A percentile compares a stretch with the other conserved stretches of the same genome.
Evolutionary conservation across 2,329 filamentous ascomycete genomes (phyloP).

Genomic region (Emmonsiellopsis sp.): DNA sequence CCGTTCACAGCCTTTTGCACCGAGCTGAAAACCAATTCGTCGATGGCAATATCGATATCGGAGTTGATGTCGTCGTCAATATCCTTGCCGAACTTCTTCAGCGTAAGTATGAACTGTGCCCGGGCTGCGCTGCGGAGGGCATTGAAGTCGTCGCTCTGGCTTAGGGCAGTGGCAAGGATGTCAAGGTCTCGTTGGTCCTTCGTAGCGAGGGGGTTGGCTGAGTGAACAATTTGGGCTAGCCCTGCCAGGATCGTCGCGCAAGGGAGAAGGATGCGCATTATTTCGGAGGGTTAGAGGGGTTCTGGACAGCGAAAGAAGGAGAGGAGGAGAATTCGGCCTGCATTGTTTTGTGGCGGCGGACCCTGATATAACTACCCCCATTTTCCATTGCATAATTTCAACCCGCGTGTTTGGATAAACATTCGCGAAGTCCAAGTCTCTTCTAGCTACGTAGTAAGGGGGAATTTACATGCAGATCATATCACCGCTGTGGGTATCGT

Average conservation of each 20-base stretch:
- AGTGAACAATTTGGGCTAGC: not conserved
- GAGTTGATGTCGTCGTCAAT: not conserved
- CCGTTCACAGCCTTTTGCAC: not conserved
- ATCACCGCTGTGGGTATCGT: no score
- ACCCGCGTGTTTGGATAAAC: no score
- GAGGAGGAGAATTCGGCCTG: no score
- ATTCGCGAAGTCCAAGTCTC: no score
- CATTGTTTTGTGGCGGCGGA: no score
- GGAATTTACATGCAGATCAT: no score
- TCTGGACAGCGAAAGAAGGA: no score
- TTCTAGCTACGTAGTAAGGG: no score
- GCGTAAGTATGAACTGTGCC: not conserved
- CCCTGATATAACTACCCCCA: no score
- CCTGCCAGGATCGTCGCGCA: not conserved
- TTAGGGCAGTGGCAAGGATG: not conserved
- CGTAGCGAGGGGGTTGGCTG: not conserved
- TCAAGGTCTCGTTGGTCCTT: not conserved
- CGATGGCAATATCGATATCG: not conserved
- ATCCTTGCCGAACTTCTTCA: not conserved
- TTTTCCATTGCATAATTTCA: no score
- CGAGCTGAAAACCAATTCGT: not conserved
- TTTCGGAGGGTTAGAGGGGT: not conserved
- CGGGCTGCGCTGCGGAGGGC: not conserved
- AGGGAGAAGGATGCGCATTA: not conserved
- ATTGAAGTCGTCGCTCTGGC: not conserved